Evolutionary conservation across 2,329 filamentous ascomycete genomes (phyloP).

Genomic region (Alternaria sp.): DNA sequence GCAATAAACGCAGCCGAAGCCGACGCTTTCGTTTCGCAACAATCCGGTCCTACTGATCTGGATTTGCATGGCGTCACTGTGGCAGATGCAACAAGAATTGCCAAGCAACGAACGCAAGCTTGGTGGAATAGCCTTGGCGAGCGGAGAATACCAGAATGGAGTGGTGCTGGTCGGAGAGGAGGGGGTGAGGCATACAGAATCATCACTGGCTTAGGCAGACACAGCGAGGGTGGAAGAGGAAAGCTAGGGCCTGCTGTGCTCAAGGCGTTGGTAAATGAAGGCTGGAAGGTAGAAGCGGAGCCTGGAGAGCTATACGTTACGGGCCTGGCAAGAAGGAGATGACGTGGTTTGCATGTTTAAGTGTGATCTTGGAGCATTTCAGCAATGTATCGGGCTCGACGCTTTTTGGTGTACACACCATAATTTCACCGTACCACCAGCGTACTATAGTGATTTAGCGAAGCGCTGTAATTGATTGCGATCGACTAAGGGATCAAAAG

Average conservation of each 20-base stretch:
- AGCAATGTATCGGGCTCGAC: not conserved
- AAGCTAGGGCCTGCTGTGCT: conserved; percentile 82
- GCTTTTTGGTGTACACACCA: not conserved
- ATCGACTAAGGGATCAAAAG: not conserved
- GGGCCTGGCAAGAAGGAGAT: conserved; percentile 59
- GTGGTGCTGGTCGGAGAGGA: conserved; percentile 55
- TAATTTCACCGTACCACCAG: not conserved
- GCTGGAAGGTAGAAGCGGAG: conserved; percentile 81
- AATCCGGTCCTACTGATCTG: conserved; percentile 73
- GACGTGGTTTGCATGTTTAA: not conserved
- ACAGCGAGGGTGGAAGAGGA: conserved; percentile 79
- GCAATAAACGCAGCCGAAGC: conserved; percentile 71
- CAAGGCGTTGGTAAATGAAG: conserved; percentile 76
- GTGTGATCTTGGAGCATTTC: conserved; percentile 4
- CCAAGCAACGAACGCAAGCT: conserved; percentile 68
- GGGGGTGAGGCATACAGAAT: conserved; percentile 70
- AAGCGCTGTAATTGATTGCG: not conserved
- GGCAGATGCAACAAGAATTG: conserved; percentile 81
- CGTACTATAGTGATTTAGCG: not conserved
- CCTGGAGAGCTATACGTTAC: conserved; percentile 76
- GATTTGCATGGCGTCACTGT: conserved; percentile 89
- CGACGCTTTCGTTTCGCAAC: conserved; percentile 72
- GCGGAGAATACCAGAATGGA: conserved; percentile 58
- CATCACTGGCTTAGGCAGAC: conserved; percentile 81
- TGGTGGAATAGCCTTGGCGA: conserved; percentile 85